Percentiles rank a stretch among this genome's conserved stretches.
These are phyloP conservation scores for Tylopilus subfusipes DNA, from an alignment of 768 basidiomycete genomes.

Conservation along the genomic window DNA sequence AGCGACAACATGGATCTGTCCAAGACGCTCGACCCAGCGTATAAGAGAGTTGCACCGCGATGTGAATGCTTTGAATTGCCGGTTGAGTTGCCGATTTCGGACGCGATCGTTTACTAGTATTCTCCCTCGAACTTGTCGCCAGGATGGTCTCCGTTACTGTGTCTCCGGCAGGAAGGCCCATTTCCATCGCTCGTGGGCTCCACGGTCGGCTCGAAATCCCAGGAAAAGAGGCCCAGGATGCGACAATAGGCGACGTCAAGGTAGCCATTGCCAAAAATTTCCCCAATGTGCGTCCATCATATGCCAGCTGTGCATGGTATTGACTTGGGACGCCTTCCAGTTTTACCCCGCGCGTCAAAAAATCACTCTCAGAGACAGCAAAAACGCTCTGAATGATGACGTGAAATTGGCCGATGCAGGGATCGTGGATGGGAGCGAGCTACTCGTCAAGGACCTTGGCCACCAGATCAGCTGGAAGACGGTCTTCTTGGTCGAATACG, in stretches of 20 bases:
- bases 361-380: slow-evolving; percentile 59
- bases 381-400: slow-evolving; percentile 61
- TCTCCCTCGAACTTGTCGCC: background rate
- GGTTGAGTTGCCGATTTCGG: background rate
- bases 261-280: slow-evolving; percentile 51
- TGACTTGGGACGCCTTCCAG: slow-evolving; percentile 37
- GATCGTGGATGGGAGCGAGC: slow-evolving; percentile 54
- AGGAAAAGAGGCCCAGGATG: slow-evolving; percentile 39
- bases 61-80: background rate
- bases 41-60: background rate
- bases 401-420: slow-evolving; percentile 55
- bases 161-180: slow-evolving; percentile 44
- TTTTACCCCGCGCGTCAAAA: slow-evolving; percentile 72
- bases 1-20: slow-evolving; percentile 13
- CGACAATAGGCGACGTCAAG: slow-evolving; percentile 71
- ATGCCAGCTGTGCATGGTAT: background rate
- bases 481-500: slow-evolving; percentile 94
- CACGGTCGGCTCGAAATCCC: slow-evolving; percentile 50
- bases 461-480: slow-evolving; percentile 85
- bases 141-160: slow-evolving; percentile 56
- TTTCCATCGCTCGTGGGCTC: slow-evolving; percentile 46
- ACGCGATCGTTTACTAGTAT: background rate
- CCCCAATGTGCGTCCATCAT: slow-evolving; percentile 41
- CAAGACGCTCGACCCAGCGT: background rate
- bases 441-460: slow-evolving; percentile 87